Percentiles rank a stretch among this genome's conserved stretches.
Evolutionary conservation across 345 rosid genomes (phyloP).

Genomic region (Populus pruinosa): DNA sequence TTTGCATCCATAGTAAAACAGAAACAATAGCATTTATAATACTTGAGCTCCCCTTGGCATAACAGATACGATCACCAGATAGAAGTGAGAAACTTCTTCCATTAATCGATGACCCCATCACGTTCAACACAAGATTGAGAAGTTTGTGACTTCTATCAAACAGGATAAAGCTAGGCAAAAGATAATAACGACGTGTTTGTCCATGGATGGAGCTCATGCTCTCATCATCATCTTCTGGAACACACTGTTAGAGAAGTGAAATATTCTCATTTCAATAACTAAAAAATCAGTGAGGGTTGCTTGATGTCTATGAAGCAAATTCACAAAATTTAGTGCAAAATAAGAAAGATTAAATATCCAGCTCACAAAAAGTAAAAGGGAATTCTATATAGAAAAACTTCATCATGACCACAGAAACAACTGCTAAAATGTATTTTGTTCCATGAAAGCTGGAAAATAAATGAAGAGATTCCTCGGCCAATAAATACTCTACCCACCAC

Average conservation of each 20-base stretch:
- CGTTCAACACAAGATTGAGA: conserved; percentile 39
- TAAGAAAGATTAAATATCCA: not conserved
- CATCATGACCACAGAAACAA: not conserved
- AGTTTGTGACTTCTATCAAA: conserved; percentile 57
- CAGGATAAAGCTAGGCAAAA: conserved; percentile 59
- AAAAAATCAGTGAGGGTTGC: not conserved
- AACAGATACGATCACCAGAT: conserved; percentile 18
- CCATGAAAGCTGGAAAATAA: not conserved
- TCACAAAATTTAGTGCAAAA: not conserved
- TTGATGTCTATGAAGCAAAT: not conserved
- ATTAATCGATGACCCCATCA: conserved; percentile 35
- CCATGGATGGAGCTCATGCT: conserved; percentile 17
- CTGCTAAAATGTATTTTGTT: not conserved
- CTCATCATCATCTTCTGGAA: conserved; percentile 44
- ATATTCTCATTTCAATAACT: not conserved
- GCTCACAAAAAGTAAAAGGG: not conserved
- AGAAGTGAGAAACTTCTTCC: conserved; percentile 26
- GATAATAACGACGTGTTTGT: conserved; percentile 34
- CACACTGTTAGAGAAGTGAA: conserved; percentile 38
- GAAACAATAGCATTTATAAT: conserved; percentile 47
- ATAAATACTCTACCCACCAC: not conserved
- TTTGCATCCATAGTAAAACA: conserved; percentile 51
- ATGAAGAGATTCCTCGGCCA: not conserved
- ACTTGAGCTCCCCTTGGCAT: conserved; percentile 22
- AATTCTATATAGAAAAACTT: not conserved